Base-by-base conservation (phyloP, 495 filamentous ascomycete genomes). In the Penicillium angulare region DNA sequence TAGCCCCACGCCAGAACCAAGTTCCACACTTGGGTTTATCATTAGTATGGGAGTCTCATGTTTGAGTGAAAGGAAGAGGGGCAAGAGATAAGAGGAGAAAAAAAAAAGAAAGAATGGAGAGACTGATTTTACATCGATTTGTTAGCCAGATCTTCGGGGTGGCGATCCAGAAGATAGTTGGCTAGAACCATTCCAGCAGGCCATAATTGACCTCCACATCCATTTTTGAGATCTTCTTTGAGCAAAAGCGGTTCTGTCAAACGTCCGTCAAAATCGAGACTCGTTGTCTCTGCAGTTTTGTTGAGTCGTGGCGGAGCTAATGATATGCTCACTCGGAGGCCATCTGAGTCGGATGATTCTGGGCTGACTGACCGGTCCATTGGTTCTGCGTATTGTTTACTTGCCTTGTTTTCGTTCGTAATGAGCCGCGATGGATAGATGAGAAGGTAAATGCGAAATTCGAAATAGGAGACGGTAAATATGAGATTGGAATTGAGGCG, bases 121-220 rank as follows among this genome's bases (percentile, higher is more conserved):
- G 16, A 32, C 33, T 42, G 36, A 17, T 22, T 18, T 39, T 61
- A 95, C 91, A 96, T 91, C 61, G 81, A 79, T 51, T 85, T 83
- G 18, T 78, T 74, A 47, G 69, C 63, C 52, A 96, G 57, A 40
- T 78, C 68, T 21, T 78, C 71, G 50, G 71, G 65, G 56, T 88
- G 86, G 53, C 82, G 82, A 42, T 82, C 76, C 29, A 98, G 74
- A 72, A 97, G 74, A 62, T 97, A 95, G 63, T 85, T 89, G 8
- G 86, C 81, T 21, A 98, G 71, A 2, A 91, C 83, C 82, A 91
- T 87, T 8, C 93, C 93, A 1, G 93, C 93, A 0, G 92, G 93
- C 93, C 93, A 97, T 12, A 95, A 73, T 62, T 90, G 86, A 2
- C 93, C 93, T 13, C 93, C 93, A 66, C 92, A 97, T 57, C 92